Base-by-base conservation (phyloP, 2,329 filamentous ascomycete species). In the Pseudogymnoascus sp. region DNA sequence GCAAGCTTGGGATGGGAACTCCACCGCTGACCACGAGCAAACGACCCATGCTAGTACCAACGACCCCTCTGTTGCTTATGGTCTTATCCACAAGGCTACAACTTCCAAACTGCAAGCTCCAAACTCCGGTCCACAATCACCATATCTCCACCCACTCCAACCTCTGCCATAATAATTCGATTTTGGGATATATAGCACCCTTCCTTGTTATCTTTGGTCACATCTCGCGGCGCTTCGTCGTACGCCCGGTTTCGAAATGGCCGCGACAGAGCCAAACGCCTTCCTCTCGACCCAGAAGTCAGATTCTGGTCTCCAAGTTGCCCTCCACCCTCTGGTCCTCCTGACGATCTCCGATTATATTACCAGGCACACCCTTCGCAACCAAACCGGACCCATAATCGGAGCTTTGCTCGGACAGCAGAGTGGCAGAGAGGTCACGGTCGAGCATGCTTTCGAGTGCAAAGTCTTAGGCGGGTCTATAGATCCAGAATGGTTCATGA, bases 271-370 rank as follows among this genome's bases (percentile, higher is more conserved):
- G 15, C 33, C 63, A 27, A 87, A 86, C 68, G 78, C 85, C 60
- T 80, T 90, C 65, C 73, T 91, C 55, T 89, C 87, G 5, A 80
- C 79, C 63, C 81, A 85, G 70, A 88, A 86, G 74, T 82, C 83
- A 9, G 71, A 71, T 59, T 87, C 87, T 18, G 85, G 86, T 59
- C 84, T 95, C 48, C 87, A 91, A 66, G 85, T 92, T 62, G 86
- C 92, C 69, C 85, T 99, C 15, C 94, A 99, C 71, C 94, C 94
- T 27, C 87, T 99, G 58, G 92, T 96, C 60, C 88, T 97, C 67
- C 89, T 99, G 76, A 95, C 89, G 67, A 94, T 99, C 70, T 96
- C 93, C 68, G 94, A 99, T 75, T 95, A 96, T 74, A 92, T 97
- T 74, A 96, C 93, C 63, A 86, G 94, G 64, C 92, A 96, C 74